Conservation (phyloP, 2,329 filamentous ascomycete genomes). For the Byssothecium circinans region DNA sequence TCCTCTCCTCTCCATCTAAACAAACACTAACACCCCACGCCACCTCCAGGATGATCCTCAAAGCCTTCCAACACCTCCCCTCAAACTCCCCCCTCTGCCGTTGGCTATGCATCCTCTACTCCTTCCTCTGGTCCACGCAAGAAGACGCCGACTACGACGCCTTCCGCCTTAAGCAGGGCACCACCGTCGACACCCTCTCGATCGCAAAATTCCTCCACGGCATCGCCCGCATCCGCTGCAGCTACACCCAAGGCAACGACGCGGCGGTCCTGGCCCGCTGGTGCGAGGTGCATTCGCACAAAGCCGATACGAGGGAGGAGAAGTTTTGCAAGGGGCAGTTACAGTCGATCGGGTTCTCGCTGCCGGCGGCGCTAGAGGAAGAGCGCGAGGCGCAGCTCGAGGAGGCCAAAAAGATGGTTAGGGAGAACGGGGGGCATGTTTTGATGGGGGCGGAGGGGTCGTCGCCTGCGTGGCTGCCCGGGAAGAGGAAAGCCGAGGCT, state of each 20-base stretch:
- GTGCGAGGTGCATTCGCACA: slow-evolving; percentile 17
- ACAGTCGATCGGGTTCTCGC: too few relatives aligned
- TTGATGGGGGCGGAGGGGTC: too few relatives aligned
- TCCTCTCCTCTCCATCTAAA: too few relatives aligned
- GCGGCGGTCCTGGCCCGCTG: slow-evolving; percentile 11
- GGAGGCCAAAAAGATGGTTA: too few relatives aligned
- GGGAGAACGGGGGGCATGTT: too few relatives aligned
- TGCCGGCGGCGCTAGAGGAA: too few relatives aligned
- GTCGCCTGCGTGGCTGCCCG: too few relatives aligned
- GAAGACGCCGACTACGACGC: slow-evolving; percentile 4
- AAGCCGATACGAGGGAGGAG: slow-evolving; percentile 3
- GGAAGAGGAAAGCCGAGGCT: too few relatives aligned
- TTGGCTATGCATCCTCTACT: slow-evolving; percentile 19
- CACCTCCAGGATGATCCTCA: too few relatives aligned
- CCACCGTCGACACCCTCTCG: background rate
- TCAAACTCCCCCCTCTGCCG: slow-evolving; percentile 12
- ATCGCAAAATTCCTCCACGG: slow-evolving; percentile 14
- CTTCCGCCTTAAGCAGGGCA: slow-evolving; percentile 2
- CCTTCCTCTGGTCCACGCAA: slow-evolving; percentile 16
- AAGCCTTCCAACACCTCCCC: slow-evolving; percentile 17
- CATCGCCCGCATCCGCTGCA: slow-evolving; percentile 7
- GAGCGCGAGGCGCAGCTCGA: too few relatives aligned
- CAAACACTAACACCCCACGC: too few relatives aligned
- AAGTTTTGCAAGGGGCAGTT: background rate
- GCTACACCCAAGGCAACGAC: slow-evolving; percentile 11